Base-by-base conservation (phyloP, 2,329 filamentous ascomycete species). In the Penicillium thymicola region DNA sequence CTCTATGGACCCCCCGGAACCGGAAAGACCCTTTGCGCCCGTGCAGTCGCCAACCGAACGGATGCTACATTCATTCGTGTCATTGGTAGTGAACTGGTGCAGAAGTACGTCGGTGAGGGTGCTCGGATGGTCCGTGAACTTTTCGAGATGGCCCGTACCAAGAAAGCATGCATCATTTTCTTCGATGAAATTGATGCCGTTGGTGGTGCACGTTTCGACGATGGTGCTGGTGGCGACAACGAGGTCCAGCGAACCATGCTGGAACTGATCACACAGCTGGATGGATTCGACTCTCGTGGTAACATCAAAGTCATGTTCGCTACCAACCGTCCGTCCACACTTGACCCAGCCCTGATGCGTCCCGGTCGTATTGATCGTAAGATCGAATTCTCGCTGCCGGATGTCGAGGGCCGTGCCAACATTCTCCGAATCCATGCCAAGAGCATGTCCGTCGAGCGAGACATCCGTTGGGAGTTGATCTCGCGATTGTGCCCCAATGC, bases 261-360 rank as follows among this genome's bases (percentile, higher is more conserved):
- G 82, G 93, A 97, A 74, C 83, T 97, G 51, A 97, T 97, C 71
- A 97, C 93, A 34, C 93, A 97, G 76, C 82, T 97, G 45, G 93
- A 97, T 71, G 93, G 93, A 61, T 97, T 97, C 80, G 93, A 97
- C 72, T 90, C 92, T 47, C 85, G 93, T 75, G 93, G 93, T 74
- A 97, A 97, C 77, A 97, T 97, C 83, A 97, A 97, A 79, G 93
- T 97, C 77, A 97, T 97, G 93, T 97, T 97, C 71, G 93, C 93
- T 57, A 97, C 93, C 73, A 97, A 97, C 83, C 84, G 93, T 75
- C 93, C 93, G 3, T 96, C 92, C 4, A 97, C 93, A 4, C 83
- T 97, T 54, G 93, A 97, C 72, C 93, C 93, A n/a, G 93, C 93
- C 3, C 83, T 97, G 63, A 97, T 97, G 92, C 85, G 93, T 79